Conservation (phyloP, 1,284 basidiomycete species). For the Tilletia caries region DNA sequence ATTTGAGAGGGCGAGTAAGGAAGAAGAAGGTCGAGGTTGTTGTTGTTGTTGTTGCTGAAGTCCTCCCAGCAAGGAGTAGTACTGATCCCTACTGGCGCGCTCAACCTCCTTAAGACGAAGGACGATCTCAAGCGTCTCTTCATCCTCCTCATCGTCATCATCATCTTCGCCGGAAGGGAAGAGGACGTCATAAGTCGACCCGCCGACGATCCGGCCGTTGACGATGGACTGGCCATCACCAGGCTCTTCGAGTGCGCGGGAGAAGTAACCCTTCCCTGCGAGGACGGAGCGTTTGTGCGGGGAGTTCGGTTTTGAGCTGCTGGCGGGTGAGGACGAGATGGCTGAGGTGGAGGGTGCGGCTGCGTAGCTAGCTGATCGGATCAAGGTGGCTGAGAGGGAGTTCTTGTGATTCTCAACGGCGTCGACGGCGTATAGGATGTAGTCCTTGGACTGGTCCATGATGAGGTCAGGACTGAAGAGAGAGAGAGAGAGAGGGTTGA, state of each 20-base stretch:
- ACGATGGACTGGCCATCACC: constrained; percentile 48
- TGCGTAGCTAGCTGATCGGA: constrained; percentile 16
- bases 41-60: constrained; percentile 15
- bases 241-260: constrained; percentile 43
- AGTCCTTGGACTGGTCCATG: constrained; percentile 42
- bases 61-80: constrained; percentile 24
- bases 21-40: background rate
- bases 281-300: constrained; percentile 28
- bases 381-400: background rate
- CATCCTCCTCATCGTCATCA: constrained; percentile 33
- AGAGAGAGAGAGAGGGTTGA: background rate
- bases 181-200: constrained; percentile 21
- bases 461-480: constrained; percentile 44
- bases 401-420: constrained; percentile 38
- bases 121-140: constrained; percentile 45
- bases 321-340: constrained; percentile 3
- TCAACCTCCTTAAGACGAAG: constrained; percentile 47
- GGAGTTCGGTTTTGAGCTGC: constrained; percentile 19
- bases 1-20: background rate
- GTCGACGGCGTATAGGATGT: constrained; percentile 52
- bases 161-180: constrained; percentile 29
- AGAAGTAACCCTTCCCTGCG: constrained; percentile 50
- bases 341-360: background rate
- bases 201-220: constrained; percentile 42
- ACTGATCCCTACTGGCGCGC: constrained; percentile 40